phyloP scores from a whole-genome alignment of 2,329 filamentous ascomycete species.

The Diplodia scrobiculata region DNA sequence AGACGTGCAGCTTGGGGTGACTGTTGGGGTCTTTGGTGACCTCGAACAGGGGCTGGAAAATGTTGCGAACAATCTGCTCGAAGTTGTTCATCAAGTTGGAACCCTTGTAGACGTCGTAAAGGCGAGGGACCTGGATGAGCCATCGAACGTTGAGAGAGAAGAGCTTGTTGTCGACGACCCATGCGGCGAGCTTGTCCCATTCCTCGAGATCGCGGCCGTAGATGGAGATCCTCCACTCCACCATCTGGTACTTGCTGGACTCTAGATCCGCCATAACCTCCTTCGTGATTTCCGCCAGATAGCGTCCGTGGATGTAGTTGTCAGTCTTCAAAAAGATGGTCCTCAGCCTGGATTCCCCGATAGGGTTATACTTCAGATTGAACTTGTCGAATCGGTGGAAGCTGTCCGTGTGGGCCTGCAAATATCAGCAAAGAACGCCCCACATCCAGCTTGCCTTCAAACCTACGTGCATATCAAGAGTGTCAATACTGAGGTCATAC shows the following conservation, averaged over 20 bases:
- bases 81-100: conserved; percentile 84
- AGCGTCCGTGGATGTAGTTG: conserved; percentile 94
- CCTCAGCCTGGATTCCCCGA: conserved; percentile 89
- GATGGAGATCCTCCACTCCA: conserved; percentile 97
- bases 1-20: conserved; percentile 91
- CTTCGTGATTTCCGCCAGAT: conserved; percentile 95
- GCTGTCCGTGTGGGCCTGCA: conserved; percentile 86
- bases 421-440: neutral
- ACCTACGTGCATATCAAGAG: conserved; percentile 94
- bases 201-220: conserved; percentile 91
- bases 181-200: conserved; percentile 95
- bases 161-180: conserved; percentile 97
- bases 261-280: conserved; percentile 97
- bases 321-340: conserved; percentile 99
- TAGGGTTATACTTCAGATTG: conserved; percentile 97
- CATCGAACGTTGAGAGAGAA: conserved; percentile 97
- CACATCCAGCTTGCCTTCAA: too few relatives aligned
- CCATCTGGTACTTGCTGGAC: conserved; percentile 99
- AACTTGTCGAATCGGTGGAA: conserved; percentile 99
- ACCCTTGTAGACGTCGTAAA: conserved; percentile 95
- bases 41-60: conserved; percentile 93
- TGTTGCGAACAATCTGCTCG: conserved; percentile 84
- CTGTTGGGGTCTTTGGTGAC: conserved; percentile 83
- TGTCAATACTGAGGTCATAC: conserved; percentile 97
- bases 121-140: conserved; percentile 90